Evolutionary conservation across 495 filamentous ascomycete genomes (phyloP), one percentile per base, ranked within the genome.

Genomic region (Terfezia claveryi): DNA sequence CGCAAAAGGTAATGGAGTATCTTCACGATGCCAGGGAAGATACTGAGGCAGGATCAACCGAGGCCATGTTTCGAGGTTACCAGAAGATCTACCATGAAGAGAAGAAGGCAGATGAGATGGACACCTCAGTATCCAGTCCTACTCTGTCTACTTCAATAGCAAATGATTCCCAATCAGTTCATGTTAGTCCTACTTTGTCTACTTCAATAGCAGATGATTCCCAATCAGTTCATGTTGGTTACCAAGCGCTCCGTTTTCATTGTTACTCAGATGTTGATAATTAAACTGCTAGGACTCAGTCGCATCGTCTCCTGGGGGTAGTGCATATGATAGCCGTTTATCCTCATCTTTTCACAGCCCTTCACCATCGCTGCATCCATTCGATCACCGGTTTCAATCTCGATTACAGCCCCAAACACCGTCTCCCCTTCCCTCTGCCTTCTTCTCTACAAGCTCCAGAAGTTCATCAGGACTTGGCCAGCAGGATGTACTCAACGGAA

Each of bases 361-460:
- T 14, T 86, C 82, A 17, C 85, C 84, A 9, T 86, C 86, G 11
- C 80, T 94, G 58, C 76, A 87, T 62, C 91, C 91, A 10, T 98
- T 98, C 64, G 91, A 96, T 61, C 77, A 87, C 59, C 79, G 92
- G 23, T 96, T 96, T 68, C 84, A 91, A 62, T 87, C 92, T 27
- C 82, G 87, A 49, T 73, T 89, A 37, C 56, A 62, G 41, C 62
- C 62, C 32, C 52, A 50, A 27, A 44, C 54, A 17, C 56, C 65
- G 38, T 77, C 80, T 36, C 79, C 83, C 23, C 75, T 87, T 49
- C 71, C 82, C 16, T 73, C 75, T 6, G 86, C 81, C 44, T 82
- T 91, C 58, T 72, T 87, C 16, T 72, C 74, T 49, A 64, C 76
- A 27, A 81, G 89, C 59, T 89, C 85, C 23, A 80, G 91, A 50